Evolutionary conservation across 176 grass and related monocot species (phyloP), one percentile per base, ranked within the genome.

Genomic region (Microstegium vimineum): DNA sequence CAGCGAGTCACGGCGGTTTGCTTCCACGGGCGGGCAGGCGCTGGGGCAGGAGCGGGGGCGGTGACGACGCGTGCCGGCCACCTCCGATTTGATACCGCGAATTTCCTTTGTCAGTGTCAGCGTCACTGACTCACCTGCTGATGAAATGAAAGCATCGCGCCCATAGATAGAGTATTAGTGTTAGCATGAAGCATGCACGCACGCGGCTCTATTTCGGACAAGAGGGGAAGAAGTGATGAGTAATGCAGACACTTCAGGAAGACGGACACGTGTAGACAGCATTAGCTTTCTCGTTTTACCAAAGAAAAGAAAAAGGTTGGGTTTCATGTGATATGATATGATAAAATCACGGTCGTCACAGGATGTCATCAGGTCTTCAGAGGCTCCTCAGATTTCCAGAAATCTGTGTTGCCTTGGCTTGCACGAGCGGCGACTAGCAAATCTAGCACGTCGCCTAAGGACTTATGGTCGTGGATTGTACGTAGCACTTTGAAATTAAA

Each of bases 221-320:
- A 60, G 37, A 17, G 11, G 23, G 23, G n/a, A n/a, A n/a, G n/a
- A 14, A 35, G 33, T 3, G 17, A 7, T 41, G 69, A 5, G 25
- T 43, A 23, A 66, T 66, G 64, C 32, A 36, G 64, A 10, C 26
- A 8, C 26, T 73, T 83, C 81, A 42, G 14, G 81, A 83, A 83
- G 71, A 14, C 10, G 71, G 60, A 54, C 71, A 75, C 43, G 27
- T 65, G 8, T 10, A 33, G 4, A 17, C 28, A 82, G 18, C 38
- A 7, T 22, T 5, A 51, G 42, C 41, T 20, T 13, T 47, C 31
- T 52, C 69, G 5, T 4, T 15, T 2, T 46, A 7, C 36, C 18
- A 10, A 27, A 1, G n/a, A 72, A 46, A 36, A n/a, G n/a, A 47
- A 73, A n/a, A 73, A 12, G 4, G 30, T 0, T 14, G 14, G 3